Evolutionary conservation across 352 stramenopile species (phyloP).

Genomic region (Phytophthora sp.): DNA sequence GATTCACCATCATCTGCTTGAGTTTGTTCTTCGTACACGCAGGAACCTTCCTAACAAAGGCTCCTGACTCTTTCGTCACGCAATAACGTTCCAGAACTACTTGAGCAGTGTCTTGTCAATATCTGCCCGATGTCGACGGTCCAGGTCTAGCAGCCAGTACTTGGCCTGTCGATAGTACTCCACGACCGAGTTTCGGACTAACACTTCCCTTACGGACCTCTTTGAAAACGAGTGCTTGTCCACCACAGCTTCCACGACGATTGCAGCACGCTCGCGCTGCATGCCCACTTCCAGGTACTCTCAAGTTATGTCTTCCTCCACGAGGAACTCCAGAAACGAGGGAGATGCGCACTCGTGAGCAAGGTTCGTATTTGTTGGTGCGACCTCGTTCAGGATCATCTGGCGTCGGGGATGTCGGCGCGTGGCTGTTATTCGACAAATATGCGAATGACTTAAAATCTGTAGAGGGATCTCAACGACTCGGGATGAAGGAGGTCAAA

Average conservation of each 20-base stretch:
- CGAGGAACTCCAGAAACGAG: no score
- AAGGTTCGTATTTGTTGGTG: no score
- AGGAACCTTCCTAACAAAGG: slow-evolving; percentile 14
- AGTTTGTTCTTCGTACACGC: slow-evolving; percentile 13
- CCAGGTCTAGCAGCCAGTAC: slow-evolving; percentile 25
- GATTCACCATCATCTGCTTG: slow-evolving; percentile 14
- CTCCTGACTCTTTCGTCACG: slow-evolving; percentile 2
- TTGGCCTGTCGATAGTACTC: slow-evolving; percentile 30
- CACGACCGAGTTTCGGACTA: background rate
- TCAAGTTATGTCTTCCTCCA: no score
- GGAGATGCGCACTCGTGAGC: no score
- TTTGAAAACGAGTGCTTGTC: no score
- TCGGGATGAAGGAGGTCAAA: background rate
- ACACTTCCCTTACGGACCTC: no score
- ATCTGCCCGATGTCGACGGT: slow-evolving; percentile 1
- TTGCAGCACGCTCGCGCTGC: no score
- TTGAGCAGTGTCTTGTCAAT: slow-evolving; percentile 5
- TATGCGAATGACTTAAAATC: slow-evolving; percentile 16
- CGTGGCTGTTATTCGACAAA: no score
- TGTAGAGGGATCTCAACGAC: background rate
- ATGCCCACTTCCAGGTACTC: no score
- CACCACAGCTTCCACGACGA: no score
- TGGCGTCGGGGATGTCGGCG: no score
- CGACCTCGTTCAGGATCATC: no score
- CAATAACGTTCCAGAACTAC: slow-evolving; percentile 22